A percentile compares a stretch with the other conserved stretches of the same genome.
Evolutionary conservation across 495 filamentous ascomycete genomes (phyloP).

Genomic region (Sphaerosporella brunnea): DNA sequence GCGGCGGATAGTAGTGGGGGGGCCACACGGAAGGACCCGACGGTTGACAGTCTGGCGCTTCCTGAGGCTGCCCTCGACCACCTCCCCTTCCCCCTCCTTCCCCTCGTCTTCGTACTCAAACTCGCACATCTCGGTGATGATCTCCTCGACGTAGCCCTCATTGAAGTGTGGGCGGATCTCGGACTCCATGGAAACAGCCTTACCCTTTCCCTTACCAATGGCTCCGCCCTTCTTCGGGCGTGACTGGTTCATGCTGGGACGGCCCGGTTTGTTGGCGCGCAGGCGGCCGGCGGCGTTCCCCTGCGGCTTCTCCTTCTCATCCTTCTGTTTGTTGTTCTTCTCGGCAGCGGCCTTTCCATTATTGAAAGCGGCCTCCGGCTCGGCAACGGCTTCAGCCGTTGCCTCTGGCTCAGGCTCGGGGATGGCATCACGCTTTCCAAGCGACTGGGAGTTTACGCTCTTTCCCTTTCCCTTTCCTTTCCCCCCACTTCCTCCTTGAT

Average conservation of each 20-base stretch:
- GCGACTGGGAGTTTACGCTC: too few species aligned
- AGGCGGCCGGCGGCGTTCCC: background rate
- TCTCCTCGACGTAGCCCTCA: conserved; percentile 1
- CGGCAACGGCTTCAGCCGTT: background rate
- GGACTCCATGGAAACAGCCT: background rate
- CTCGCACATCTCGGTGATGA: conserved; percentile 1
- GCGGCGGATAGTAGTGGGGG: conserved; percentile 5
- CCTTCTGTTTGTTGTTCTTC: background rate
- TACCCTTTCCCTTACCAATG: background rate
- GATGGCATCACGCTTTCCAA: background rate
- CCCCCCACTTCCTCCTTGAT: too few species aligned
- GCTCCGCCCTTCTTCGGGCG: conserved; percentile 2
- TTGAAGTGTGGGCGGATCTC: background rate
- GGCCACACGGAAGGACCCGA: conserved; percentile 3
- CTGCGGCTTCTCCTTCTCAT: background rate
- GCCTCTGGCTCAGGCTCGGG: conserved; percentile 1
- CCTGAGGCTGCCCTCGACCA: background rate
- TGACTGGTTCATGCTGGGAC: conserved; percentile 4
- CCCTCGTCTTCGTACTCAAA: background rate
- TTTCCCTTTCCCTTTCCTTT: too few species aligned
- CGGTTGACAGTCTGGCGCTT: conserved; percentile 6
- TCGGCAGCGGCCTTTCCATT: conserved; percentile 4
- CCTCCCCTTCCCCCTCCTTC: too few species aligned
- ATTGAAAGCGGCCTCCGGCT: background rate
- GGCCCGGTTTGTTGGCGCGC: background rate